Evolutionary conservation across 768 basidiomycete species (phyloP), one percentile per base, ranked within the genome.

Genomic region (Suillus paluster): DNA sequence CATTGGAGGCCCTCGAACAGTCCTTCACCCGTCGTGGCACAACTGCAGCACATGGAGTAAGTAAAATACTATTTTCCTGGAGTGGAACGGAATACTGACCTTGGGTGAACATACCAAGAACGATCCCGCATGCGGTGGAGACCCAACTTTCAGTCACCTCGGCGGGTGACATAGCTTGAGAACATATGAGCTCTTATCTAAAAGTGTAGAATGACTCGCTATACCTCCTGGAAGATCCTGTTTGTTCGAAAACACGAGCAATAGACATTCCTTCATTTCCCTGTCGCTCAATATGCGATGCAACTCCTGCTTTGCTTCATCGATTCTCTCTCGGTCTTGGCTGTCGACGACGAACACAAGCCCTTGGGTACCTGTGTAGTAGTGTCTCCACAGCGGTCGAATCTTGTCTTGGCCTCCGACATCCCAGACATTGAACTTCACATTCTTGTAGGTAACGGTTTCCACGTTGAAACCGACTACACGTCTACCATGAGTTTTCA

Each of bases 341-440:
- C 94, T 96, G 79, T 99, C 97, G 61, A 99, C 95, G 61, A 99
- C 97, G 73, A 97, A 99, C 59, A 99, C 96, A 65, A 99, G 88
- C 61, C 96, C 97, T 79, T 99, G 97, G 1, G 97, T 99, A 63
- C 97, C 97, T 14, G 97, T 98, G 81, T 98, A 99, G 78, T 99
- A 99, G 78, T 99, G 97, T 79, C 97, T 85, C 97, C 97, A 99
- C 45, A 99, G 82, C 27, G 97, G 97, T 56, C 97, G 86, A 72
- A 99, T 99, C 85, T 99, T 99, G 82, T 99, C 97, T 79, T 99
- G 97, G n/a, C 97, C 97, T 70, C 97, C 97, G 44, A 99, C 97
- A 73, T 97, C 95, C 94, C 95, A 92, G 8, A 93, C 90, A 67
- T 94, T 94, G 81, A 94, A 95, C 75, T 93, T 93, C 72, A 94